A percentile compares a stretch with the other conserved stretches of the same genome.
Conservation (phyloP, 352 stramenopile species). For the Phytophthora constricta region DNA sequence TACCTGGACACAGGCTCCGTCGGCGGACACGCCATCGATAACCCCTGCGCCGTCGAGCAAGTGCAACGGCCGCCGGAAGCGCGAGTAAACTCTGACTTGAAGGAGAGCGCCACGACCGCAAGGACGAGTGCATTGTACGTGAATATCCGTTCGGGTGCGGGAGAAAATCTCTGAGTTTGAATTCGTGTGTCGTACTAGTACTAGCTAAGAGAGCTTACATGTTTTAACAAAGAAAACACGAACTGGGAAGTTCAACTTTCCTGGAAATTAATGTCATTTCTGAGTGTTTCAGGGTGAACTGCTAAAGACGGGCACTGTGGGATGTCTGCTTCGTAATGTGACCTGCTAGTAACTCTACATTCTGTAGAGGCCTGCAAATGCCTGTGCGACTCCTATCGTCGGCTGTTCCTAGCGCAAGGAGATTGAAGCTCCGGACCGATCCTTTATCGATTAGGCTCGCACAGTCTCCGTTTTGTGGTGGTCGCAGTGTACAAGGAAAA, state of each 20-base stretch:
- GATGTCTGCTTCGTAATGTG: no score
- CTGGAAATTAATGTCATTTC: neutral
- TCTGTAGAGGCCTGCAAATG: slow-evolving; percentile 10
- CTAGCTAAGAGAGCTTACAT: no score
- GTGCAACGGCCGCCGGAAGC: slow-evolving; percentile 25
- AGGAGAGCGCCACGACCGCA: no score
- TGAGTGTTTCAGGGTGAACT: neutral
- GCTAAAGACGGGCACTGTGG: no score
- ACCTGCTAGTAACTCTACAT: no score
- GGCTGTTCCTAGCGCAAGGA: slow-evolving; percentile 21
- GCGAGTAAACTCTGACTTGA: slow-evolving; percentile 17
- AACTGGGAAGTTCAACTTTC: neutral
- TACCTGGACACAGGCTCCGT: slow-evolving; percentile 17
- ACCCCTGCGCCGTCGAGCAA: slow-evolving; percentile 15
- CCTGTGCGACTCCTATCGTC: slow-evolving; percentile 18
- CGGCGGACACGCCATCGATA: slow-evolving; percentile 17
- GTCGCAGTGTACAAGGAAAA: slow-evolving; percentile 6
- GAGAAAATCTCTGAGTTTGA: slow-evolving; percentile 5
- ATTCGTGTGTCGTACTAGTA: slow-evolving; percentile 17
- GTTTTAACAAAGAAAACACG: neutral
- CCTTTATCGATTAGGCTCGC: slow-evolving; percentile 18
- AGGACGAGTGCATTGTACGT: slow-evolving; percentile 1
- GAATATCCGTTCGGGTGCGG: slow-evolving; percentile 18
- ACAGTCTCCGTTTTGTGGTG: slow-evolving; percentile 10
- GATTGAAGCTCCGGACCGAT: slow-evolving; percentile 21